These are phyloP conservation scores for Penicillium bialowiezense DNA, from an alignment of 495 filamentous ascomycete genomes.

Conservation along the genomic window DNA sequence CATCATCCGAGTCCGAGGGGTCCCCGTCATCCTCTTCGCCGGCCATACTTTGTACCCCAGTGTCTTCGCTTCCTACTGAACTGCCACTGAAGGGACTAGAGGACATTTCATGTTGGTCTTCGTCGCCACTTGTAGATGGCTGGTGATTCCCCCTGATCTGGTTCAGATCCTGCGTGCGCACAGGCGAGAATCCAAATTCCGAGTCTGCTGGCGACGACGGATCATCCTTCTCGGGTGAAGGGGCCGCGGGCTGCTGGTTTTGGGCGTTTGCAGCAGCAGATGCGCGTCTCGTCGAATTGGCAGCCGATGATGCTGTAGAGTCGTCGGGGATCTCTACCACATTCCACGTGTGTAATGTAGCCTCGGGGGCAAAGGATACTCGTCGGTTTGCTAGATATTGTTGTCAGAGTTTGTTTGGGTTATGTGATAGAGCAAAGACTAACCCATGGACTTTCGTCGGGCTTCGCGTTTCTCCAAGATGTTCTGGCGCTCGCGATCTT, in stretches of 20 bases:
- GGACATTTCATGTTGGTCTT: conserved; percentile 55
- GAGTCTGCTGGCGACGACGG: conserved; percentile 65
- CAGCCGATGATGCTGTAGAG: conserved; percentile 78
- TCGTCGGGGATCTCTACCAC: conserved; percentile 87
- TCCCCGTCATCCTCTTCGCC: conserved; percentile 52
- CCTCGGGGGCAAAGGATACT: conserved; percentile 96
- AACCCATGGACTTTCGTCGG: conserved; percentile 81
- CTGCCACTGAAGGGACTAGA: conserved; percentile 77
- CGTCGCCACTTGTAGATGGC: conserved; percentile 17
- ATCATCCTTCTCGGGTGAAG: conserved; percentile 53
- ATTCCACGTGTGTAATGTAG: conserved; percentile 96
- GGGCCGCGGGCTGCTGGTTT: conserved; percentile 33
- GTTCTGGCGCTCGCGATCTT: conserved; percentile 61
- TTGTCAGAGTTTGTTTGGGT: conserved; percentile 4
- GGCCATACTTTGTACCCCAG: conserved; percentile 40
- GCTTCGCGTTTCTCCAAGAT: conserved; percentile 75
- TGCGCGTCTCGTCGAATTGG: conserved; percentile 66
- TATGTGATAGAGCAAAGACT: not conserved
- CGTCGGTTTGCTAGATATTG: conserved; percentile 67
- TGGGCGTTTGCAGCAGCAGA: conserved; percentile 56
- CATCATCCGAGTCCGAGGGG: conserved; percentile 46
- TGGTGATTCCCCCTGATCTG: conserved; percentile 35
- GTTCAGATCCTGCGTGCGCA: conserved; percentile 65
- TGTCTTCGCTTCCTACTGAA: conserved; percentile 60
- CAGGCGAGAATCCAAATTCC: conserved; percentile 61